These are phyloP conservation scores for Phaeophleospora eucalypticola DNA, from an alignment of 2,329 filamentous ascomycete species.

Conservation along the genomic window DNA sequence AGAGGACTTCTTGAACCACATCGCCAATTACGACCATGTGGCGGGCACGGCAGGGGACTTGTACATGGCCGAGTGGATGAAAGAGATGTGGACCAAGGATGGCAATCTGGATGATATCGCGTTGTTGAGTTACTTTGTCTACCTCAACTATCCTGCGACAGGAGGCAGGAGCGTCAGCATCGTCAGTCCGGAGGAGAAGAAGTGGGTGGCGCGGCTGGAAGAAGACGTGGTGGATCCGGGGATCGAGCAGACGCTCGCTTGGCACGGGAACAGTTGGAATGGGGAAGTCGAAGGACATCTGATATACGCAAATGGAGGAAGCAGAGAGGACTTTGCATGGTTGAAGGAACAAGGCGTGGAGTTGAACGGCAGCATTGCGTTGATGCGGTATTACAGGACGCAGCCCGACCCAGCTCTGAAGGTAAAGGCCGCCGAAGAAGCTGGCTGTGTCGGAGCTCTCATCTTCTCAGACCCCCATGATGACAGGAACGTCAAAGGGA, in stretches of 20 bases:
- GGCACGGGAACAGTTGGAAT: constrained; percentile 83
- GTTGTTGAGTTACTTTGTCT: constrained; percentile 69
- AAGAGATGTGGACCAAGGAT: constrained; percentile 69
- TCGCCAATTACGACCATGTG: constrained; percentile 81
- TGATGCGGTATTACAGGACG: constrained; percentile 76
- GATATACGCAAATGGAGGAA: constrained; percentile 90
- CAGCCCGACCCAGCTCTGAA: constrained; percentile 73
- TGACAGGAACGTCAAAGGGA: constrained; percentile 62
- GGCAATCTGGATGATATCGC: constrained; percentile 64
- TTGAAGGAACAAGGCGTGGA: constrained; percentile 69
- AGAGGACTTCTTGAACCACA: constrained; percentile 68
- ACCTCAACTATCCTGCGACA: constrained; percentile 81
- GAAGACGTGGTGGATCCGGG: constrained; percentile 69
- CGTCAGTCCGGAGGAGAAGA: constrained; percentile 59
- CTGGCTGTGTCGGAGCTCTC: constrained; percentile 80
- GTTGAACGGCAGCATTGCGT: constrained; percentile 72
- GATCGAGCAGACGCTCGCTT: constrained; percentile 66
- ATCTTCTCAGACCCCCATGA: constrained; percentile 89
- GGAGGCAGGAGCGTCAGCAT: constrained; percentile 79
- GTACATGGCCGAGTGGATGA: constrained; percentile 77
- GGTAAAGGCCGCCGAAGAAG: constrained; percentile 82
- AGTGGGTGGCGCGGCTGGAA: constrained; percentile 79
- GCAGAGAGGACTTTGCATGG: constrained; percentile 72
- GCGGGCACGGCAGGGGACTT: constrained; percentile 93
- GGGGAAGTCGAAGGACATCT: constrained; percentile 82